A percentile compares a stretch with the other conserved stretches of the same genome.
Evolutionary conservation across 768 basidiomycete genomes (phyloP).

Genomic region (Suillus tomentosus): DNA sequence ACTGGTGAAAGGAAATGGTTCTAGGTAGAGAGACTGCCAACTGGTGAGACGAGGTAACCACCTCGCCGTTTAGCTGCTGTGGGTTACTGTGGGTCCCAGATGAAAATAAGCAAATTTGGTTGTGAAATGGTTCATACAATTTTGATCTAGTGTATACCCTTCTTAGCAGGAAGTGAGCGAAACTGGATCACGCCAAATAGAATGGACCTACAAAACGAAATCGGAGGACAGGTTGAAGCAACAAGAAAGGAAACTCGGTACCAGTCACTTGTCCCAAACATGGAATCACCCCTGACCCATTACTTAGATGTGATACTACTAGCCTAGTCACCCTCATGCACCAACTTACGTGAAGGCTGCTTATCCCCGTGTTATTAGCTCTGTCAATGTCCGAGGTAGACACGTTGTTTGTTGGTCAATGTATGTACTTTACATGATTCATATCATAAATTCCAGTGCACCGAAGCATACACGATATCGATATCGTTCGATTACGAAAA

Average conservation of each 20-base stretch:
- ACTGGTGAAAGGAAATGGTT: background rate
- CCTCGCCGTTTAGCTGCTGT: conserved; percentile 5
- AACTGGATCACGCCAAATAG: background rate
- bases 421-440: background rate
- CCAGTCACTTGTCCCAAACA: background rate
- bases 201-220: conserved; percentile 5
- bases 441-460: background rate
- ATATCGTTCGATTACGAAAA: conserved; percentile 1
- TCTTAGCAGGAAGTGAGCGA: background rate
- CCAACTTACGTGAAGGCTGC: background rate
- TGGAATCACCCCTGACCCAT: background rate
- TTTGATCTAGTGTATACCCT: background rate
- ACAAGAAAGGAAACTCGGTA: conserved; percentile 1
- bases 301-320: background rate
- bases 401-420: background rate
- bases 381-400: background rate
- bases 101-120: background rate
- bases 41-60: background rate
- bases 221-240: background rate
- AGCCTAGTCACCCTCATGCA: too few relatives aligned
- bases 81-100: background rate
- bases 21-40: background rate
- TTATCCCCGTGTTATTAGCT: background rate
- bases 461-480: background rate
- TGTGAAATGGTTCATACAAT: background rate